These are phyloP conservation scores for Exophiala sp. DNA, from an alignment of 2,329 filamentous ascomycete genomes.

Conservation along the genomic window DNA sequence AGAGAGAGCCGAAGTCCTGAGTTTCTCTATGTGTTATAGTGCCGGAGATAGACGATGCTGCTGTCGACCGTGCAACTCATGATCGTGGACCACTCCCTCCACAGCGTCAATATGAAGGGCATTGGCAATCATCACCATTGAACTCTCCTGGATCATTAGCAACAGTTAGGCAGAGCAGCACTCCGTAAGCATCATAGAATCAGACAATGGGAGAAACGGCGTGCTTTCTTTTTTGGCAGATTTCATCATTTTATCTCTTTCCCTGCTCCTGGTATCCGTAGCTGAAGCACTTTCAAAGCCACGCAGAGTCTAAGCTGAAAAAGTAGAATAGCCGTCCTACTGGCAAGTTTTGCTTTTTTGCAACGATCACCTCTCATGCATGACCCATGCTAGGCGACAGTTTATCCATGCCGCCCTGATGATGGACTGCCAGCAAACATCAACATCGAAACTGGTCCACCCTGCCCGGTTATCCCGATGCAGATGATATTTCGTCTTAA, in stretches of 20 bases:
- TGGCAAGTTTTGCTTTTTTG: conserved; percentile 6
- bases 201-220: too few relatives aligned
- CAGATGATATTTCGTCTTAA: not conserved
- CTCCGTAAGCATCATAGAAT: too few relatives aligned
- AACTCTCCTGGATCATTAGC: too few relatives aligned
- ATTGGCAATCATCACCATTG: too few relatives aligned
- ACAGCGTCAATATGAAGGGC: too few relatives aligned
- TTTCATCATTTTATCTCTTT: conserved; percentile 19
- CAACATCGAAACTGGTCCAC: conserved; percentile 2
- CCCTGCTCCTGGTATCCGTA: conserved; percentile 14
- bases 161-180: too few relatives aligned
- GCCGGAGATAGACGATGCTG: not conserved
- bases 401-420: conserved; percentile 1
- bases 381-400: not conserved
- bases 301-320: conserved; percentile 14
- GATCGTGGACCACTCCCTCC: too few relatives aligned
- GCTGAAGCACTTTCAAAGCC: conserved; percentile 24
- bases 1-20: not conserved
- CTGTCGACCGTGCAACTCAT: too few relatives aligned
- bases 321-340: conserved; percentile 6
- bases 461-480: not conserved
- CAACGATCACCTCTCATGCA: conserved; percentile 9
- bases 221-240: conserved; percentile 7
- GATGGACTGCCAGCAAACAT: conserved; percentile 6
- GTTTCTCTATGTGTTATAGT: not conserved